These are phyloP conservation scores for Niebla homalea DNA, from an alignment of 495 filamentous ascomycete species.

Conservation along the genomic window DNA sequence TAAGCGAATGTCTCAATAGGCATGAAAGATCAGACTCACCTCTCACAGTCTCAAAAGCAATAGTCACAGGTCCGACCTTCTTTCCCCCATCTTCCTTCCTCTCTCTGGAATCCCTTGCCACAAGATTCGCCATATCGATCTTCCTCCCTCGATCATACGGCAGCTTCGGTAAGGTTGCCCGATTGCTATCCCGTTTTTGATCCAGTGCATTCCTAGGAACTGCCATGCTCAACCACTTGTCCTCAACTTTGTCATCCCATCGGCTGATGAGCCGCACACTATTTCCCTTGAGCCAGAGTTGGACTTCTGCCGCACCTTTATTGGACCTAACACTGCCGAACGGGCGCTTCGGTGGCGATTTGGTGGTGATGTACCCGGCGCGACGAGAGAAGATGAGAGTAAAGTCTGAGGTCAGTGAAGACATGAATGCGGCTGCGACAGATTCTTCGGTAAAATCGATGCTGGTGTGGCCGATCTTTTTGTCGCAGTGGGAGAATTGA, in stretches of 20 bases:
- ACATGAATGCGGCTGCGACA: slow-evolving; percentile 21
- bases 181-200: slow-evolving; percentile 16
- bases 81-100: slow-evolving; percentile 13
- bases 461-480: slow-evolving; percentile 13
- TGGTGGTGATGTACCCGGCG: slow-evolving; percentile 22
- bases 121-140: slow-evolving; percentile 26
- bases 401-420: slow-evolving; percentile 21
- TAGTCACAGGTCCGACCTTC: slow-evolving; percentile 21
- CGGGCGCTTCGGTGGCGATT: slow-evolving; percentile 17
- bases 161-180: slow-evolving; percentile 16
- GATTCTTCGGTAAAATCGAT: slow-evolving; percentile 21
- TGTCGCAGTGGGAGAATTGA: slow-evolving; percentile 28
- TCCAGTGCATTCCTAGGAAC: slow-evolving; percentile 2
- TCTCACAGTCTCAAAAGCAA: slow-evolving; percentile 19
- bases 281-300: slow-evolving; percentile 22
- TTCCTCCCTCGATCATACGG: slow-evolving; percentile 21
- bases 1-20: not conserved
- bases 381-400: slow-evolving; percentile 25
- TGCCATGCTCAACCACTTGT: slow-evolving; percentile 27
- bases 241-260: slow-evolving; percentile 23
- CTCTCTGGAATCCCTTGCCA: slow-evolving; percentile 20
- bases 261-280: slow-evolving; percentile 12
- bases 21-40: slow-evolving; percentile 16
- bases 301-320: slow-evolving; percentile 24
- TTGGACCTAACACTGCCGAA: slow-evolving; percentile 19